Evolutionary conservation across 768 basidiomycete species (phyloP).

Genomic region (Ramaria sp.): DNA sequence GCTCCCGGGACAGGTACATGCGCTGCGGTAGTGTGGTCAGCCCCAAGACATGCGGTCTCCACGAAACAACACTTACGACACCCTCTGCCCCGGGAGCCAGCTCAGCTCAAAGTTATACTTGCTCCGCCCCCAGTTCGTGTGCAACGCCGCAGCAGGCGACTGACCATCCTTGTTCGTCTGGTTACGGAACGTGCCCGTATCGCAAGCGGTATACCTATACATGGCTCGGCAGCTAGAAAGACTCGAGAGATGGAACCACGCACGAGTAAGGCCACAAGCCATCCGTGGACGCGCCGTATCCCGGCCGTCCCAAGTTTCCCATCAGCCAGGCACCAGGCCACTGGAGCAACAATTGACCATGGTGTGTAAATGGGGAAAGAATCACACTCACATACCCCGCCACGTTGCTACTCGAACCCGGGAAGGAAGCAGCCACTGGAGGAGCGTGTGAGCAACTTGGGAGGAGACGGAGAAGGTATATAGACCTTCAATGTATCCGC

Average conservation of each 20-base stretch:
- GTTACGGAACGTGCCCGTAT: slow-evolving; percentile 47
- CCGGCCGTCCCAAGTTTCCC: slow-evolving; percentile 79
- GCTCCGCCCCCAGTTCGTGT: slow-evolving; percentile 33
- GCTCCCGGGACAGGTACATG: slow-evolving; percentile 65
- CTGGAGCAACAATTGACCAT: slow-evolving; percentile 22
- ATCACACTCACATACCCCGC: slow-evolving; percentile 31
- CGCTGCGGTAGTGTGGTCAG: slow-evolving; percentile 33
- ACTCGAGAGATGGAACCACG: background rate
- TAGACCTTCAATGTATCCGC: slow-evolving; percentile 51
- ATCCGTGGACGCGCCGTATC: slow-evolving; percentile 70
- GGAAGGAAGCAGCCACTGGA: slow-evolving; percentile 40
- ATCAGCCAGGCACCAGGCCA: slow-evolving; percentile 88
- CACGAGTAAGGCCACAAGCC: slow-evolving; percentile 69
- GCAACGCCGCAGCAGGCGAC: slow-evolving; percentile 49
- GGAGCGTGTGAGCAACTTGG: background rate
- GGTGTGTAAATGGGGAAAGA: background rate
- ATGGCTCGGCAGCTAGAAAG: background rate
- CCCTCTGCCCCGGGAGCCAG: slow-evolving; percentile 68
- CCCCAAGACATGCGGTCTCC: too few species aligned
- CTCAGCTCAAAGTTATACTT: slow-evolving; percentile 55
- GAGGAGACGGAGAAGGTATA: background rate
- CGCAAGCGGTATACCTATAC: slow-evolving; percentile 41
- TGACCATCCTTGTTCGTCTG: slow-evolving; percentile 28
- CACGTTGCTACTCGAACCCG: slow-evolving; percentile 45
- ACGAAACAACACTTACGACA: slow-evolving; percentile 61